Evolutionary conservation across 805 yeast species (phyloP).

Genomic region (Pichia exigua): DNA sequence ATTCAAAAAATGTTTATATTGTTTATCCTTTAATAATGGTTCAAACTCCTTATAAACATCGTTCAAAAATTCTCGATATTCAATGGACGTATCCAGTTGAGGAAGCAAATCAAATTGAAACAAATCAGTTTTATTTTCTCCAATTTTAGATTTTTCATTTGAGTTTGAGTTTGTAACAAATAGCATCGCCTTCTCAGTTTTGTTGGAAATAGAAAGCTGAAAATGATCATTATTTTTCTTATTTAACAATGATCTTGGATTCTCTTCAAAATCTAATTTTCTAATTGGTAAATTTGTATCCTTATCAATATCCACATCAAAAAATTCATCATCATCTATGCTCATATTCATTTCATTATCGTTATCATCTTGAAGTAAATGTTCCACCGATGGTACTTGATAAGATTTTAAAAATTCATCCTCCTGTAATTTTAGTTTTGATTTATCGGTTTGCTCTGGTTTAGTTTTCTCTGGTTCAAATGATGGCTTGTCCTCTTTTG

Average conservation of each 20-base stretch:
- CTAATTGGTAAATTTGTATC: slow-evolving; percentile 24
- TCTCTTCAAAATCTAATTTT: slow-evolving; percentile 28
- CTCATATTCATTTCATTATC: slow-evolving; percentile 5
- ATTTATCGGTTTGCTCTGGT: not conserved
- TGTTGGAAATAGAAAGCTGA: slow-evolving; percentile 42
- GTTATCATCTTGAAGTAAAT: not conserved
- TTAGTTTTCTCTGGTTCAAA: no score
- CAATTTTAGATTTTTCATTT: not conserved
- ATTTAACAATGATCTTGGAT: slow-evolving; percentile 29
- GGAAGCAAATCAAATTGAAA: slow-evolving; percentile 32
- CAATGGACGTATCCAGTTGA: slow-evolving; percentile 33
- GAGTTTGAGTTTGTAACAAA: slow-evolving; percentile 25
- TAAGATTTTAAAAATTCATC: slow-evolving; percentile 4
- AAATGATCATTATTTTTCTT: slow-evolving; percentile 23
- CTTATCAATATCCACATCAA: slow-evolving; percentile 18
- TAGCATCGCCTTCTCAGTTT: slow-evolving; percentile 33
- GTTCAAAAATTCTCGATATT: slow-evolving; percentile 41
- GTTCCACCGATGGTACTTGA: slow-evolving; percentile 2
- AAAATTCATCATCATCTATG: slow-evolving; percentile 9
- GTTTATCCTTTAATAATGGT: slow-evolving; percentile 36
- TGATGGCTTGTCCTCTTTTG: no score
- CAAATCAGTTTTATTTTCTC: slow-evolving; percentile 32
- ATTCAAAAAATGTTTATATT: slow-evolving; percentile 28
- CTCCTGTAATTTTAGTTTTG: not conserved
- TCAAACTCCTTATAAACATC: slow-evolving; percentile 47